A percentile compares a stretch with the other conserved stretches of the same genome.
phyloP scores from a whole-genome alignment of 2,329 filamentous ascomycete genomes.

The Bisporella sp. region DNA sequence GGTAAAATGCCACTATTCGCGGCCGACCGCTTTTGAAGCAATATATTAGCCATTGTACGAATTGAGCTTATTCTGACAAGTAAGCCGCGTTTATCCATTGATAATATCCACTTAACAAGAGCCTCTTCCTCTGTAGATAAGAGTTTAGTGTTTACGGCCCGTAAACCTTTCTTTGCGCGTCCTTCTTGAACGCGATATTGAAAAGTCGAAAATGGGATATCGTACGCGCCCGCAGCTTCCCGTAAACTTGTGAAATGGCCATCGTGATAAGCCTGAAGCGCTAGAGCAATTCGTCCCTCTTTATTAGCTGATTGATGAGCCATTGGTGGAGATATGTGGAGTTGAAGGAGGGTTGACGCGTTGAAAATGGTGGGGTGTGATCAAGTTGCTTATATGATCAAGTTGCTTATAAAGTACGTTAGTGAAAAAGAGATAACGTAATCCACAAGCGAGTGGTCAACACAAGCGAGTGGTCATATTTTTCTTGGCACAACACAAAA shows the following conservation, averaged over 20 bases:
- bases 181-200: neutral
- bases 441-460: too few species aligned
- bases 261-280: too few species aligned
- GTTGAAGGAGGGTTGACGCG: too few species aligned
- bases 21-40: neutral
- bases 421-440: too few species aligned
- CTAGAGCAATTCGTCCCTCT: too few species aligned
- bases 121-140: neutral
- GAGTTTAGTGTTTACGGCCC: neutral
- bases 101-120: neutral
- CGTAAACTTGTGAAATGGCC: neutral
- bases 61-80: neutral
- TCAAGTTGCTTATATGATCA: too few species aligned
- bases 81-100: neutral
- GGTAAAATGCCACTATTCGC: neutral
- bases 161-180: neutral
- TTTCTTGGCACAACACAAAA: too few species aligned
- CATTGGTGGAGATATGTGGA: too few species aligned
- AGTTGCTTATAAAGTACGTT: too few species aligned
- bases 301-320: too few species aligned
- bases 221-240: neutral
- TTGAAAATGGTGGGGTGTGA: too few species aligned
- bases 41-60: neutral
- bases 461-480: too few species aligned
- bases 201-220: neutral